Base-by-base conservation (phyloP, 2,329 filamentous ascomycete genomes). In the Tolypocladium ophioglossoides region DNA sequence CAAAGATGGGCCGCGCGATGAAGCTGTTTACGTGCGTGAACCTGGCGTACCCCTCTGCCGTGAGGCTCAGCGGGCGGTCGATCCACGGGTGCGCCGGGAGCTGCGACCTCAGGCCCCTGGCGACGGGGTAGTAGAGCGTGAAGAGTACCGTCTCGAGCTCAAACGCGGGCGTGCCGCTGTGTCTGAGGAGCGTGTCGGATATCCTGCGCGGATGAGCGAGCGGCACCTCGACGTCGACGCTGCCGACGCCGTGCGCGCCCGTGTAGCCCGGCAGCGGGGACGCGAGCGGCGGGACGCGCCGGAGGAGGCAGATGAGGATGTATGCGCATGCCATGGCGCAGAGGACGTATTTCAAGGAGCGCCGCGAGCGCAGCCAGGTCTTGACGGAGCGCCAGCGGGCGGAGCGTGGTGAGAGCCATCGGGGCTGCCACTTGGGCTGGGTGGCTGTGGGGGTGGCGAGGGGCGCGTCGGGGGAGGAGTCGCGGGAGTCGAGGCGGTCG, bases 111-210 rank as follows among this genome's bases (percentile, higher is more conserved):
- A 62, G 58, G 27, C 58, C 58, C 47, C 68, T 63, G 8, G 63
- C 58, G 7, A 72, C 62, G 2, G 76, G 76, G 48, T 79, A 78
- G 64, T 78, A 78, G 3, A 79, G 55, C 0, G 75, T 75, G 56
- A 78, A 76, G 5, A 79, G 67, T 4, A 78, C 74, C 1, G 74
- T 76, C 54, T 75, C 64, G 0, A 78, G 60, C 22, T 73, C 67
- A 50, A 78, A 78, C 0, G 74, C 74, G 2, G 70, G 70, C 24
- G 68, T 58, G 12, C 66, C 65, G 0, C 66, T 66, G 11, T 56
- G 59, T 41, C 63, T 70, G 58, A 76, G 66, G 11, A 65, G 40
- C 7, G 67, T 62, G 6, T 70, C 63, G 3, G 68, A 66, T 10
- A 70, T 59, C 20, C 57, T 62, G 11, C 62, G 59, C 1, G 70